A percentile compares a stretch with the other conserved stretches of the same genome.
Evolutionary conservation across 306 rosid species (phyloP).

Genomic region (Corylus americana): DNA sequence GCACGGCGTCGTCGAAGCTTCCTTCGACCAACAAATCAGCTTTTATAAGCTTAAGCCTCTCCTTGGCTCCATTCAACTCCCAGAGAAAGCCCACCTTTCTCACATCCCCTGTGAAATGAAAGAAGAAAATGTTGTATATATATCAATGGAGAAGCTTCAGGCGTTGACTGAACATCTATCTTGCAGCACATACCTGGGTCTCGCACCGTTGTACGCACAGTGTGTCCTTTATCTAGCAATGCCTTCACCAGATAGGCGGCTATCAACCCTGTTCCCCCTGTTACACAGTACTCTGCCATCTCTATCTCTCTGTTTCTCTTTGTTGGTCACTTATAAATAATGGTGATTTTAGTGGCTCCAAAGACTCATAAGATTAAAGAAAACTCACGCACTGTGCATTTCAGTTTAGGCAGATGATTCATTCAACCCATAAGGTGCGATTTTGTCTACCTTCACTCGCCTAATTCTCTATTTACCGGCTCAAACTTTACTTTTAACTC

Average conservation of each 20-base stretch:
- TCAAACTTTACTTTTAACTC: too few relatives aligned
- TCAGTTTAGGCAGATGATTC: slow-evolving; percentile 25
- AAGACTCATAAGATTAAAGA: not conserved
- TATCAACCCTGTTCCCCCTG: slow-evolving; percentile 85
- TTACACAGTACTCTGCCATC: slow-evolving; percentile 79
- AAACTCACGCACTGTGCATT: not conserved
- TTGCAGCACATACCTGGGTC: slow-evolving; percentile 49
- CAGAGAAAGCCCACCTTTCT: slow-evolving; percentile 61
- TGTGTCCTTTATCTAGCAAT: slow-evolving; percentile 65
- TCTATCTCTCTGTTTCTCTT: not conserved
- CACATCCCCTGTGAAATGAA: slow-evolving; percentile 37
- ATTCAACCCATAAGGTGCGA: not conserved
- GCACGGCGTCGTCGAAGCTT: slow-evolving; percentile 69
- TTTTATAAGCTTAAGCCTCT: slow-evolving; percentile 59
- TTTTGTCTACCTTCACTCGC: not conserved
- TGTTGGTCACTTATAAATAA: not conserved
- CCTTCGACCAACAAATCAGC: slow-evolving; percentile 68
- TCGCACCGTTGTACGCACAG: slow-evolving; percentile 70
- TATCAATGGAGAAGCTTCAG: not conserved
- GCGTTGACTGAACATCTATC: not conserved
- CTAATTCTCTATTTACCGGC: too few relatives aligned
- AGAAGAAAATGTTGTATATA: too few relatives aligned
- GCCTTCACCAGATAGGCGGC: slow-evolving; percentile 68
- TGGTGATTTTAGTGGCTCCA: not conserved
- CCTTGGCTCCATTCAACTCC: slow-evolving; percentile 63